phyloP scores from a whole-genome alignment of 805 yeast species.

The Groenewaldozyma tartarivorans region DNA sequence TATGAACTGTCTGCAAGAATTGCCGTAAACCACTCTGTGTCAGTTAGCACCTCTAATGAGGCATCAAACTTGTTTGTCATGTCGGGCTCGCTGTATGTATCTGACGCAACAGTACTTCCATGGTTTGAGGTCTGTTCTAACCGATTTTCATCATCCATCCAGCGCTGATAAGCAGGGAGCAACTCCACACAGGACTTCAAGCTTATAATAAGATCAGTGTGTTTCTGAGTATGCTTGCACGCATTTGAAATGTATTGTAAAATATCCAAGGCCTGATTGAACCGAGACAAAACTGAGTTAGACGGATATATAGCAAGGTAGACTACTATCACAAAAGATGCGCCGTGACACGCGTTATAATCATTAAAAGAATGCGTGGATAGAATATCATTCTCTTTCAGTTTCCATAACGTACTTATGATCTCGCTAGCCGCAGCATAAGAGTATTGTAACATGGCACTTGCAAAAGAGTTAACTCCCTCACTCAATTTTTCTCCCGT shows the following conservation, averaged over 20 bases:
- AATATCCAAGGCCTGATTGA: not conserved
- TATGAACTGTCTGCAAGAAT: constrained; percentile 3
- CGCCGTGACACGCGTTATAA: constrained; percentile 2
- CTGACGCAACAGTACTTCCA: not conserved
- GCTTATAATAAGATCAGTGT: not conserved
- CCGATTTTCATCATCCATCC: not conserved
- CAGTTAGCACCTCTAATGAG: not conserved
- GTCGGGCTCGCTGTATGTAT: not conserved
- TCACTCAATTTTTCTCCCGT: not conserved
- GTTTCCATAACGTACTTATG: not conserved
- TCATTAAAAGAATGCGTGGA: constrained; percentile 1
- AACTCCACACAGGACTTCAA: not conserved
- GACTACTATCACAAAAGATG: not conserved
- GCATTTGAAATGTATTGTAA: not conserved
- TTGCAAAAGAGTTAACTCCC: not conserved
- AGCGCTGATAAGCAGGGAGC: not conserved
- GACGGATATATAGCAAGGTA: constrained; percentile 1
- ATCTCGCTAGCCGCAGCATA: constrained; percentile 1
- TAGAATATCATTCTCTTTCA: not conserved
- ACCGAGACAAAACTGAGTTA: not conserved
- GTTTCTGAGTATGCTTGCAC: not conserved
- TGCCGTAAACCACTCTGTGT: constrained; percentile 3
- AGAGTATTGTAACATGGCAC: not conserved
- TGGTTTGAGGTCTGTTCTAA: not conserved
- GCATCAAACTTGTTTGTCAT: not conserved